These are phyloP conservation scores for Phaeotremella skinneri DNA, from an alignment of 768 basidiomycete genomes.

Conservation along the genomic window DNA sequence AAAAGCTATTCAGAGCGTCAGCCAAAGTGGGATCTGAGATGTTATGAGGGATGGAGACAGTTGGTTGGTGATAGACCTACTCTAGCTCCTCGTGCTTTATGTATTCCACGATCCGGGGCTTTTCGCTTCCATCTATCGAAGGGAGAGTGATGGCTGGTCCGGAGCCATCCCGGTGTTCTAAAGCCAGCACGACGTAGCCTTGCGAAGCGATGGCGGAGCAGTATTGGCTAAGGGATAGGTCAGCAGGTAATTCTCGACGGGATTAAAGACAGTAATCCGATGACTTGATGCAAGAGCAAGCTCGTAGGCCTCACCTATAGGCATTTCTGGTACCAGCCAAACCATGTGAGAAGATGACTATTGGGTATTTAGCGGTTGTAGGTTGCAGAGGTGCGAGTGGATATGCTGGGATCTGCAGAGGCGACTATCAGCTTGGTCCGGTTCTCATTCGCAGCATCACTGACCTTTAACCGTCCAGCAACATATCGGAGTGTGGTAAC, in stretches of 20 bases:
- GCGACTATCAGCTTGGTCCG: not conserved
- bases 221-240: constrained; percentile 56
- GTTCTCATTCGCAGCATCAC: not conserved
- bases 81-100: constrained; percentile 59
- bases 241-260: not conserved
- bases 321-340: constrained; percentile 69
- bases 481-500: constrained; percentile 21
- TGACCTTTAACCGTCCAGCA: constrained; percentile 27
- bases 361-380: constrained; percentile 52
- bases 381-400: constrained; percentile 12
- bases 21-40: not conserved
- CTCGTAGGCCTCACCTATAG: constrained; percentile 58
- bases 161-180: constrained; percentile 82
- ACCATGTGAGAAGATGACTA: constrained; percentile 82
- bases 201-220: constrained; percentile 71
- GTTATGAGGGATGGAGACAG: constrained; percentile 20
- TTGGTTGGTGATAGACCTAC: no score
- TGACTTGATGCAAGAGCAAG: constrained; percentile 6
- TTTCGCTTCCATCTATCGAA: constrained; percentile 48
- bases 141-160: constrained; percentile 58
- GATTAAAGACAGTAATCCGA: not conserved
- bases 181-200: constrained; percentile 74
- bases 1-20: not conserved
- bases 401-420: constrained; percentile 19
- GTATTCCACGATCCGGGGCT: constrained; percentile 55